phyloP scores from a whole-genome alignment of 768 basidiomycete species.

The Tylopilus sp. region DNA sequence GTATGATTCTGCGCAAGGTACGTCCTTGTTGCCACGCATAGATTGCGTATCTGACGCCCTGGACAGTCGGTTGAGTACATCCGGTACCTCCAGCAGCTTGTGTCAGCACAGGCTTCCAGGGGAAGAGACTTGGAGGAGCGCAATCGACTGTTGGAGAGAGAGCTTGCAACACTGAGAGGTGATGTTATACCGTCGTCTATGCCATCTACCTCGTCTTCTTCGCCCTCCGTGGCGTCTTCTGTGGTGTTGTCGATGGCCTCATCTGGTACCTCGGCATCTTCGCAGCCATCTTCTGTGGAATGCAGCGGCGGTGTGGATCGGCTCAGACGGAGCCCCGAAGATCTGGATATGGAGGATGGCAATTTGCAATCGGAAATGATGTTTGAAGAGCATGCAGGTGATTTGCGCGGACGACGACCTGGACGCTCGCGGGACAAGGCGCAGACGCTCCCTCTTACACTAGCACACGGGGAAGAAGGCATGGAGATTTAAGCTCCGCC shows the following conservation, averaged over 20 bases:
- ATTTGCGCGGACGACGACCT: conserved; percentile 18
- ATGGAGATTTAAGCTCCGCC: conserved; percentile 17
- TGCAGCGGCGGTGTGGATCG: not conserved
- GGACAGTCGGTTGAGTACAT: conserved; percentile 47
- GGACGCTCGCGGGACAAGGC: conserved; percentile 18
- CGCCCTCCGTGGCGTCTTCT: conserved; percentile 18
- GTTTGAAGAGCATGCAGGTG: not conserved
- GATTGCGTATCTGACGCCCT: conserved; percentile 1
- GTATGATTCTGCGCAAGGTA: conserved; percentile 85
- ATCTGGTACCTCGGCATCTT: conserved; percentile 3
- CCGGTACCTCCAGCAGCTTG: conserved; percentile 83
- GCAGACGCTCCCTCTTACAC: not conserved
- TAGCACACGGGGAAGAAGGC: conserved; percentile 6
- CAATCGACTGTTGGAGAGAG: conserved; percentile 42
- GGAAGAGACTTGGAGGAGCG: conserved; percentile 78
- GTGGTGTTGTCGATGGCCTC: conserved; percentile 18
- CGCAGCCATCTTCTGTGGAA: conserved; percentile 10
- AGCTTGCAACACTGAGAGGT: conserved; percentile 25
- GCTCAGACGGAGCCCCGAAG: not conserved
- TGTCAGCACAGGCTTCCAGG: conserved; percentile 71
- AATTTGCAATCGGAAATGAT: not conserved
- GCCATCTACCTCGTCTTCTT: conserved; percentile 16
- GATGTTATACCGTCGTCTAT: conserved; percentile 7
- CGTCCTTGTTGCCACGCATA: not conserved
- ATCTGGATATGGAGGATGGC: conserved; percentile 21